Percentiles rank a stretch among this genome's conserved stretches.
Conservation (phyloP, 441 rosid species). For the Gossypium schwendimanii region DNA sequence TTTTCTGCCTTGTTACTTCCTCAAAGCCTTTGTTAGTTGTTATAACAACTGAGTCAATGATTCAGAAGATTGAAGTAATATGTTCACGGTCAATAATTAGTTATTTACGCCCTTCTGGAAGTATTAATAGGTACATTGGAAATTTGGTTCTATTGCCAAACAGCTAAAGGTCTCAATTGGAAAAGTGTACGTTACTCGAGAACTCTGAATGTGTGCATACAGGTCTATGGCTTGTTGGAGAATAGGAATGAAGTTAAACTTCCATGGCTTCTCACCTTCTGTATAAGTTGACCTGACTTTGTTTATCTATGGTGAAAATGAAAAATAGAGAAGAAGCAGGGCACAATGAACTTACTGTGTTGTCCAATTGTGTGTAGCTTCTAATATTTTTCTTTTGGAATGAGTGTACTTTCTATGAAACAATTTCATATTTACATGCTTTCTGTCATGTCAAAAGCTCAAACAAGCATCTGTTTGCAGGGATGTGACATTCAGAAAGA, state of each 20-base stretch:
- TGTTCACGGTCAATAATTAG: neutral
- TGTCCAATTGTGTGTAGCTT: neutral
- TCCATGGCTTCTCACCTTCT: neutral
- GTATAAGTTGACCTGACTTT: neutral
- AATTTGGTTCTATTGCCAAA: neutral
- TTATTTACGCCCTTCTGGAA: neutral
- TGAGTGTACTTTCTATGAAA: neutral
- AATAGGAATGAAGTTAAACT: constrained; percentile 2
- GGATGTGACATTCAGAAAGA: constrained; percentile 79
- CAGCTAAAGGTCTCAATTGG: neutral
- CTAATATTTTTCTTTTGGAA: neutral
- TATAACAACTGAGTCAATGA: neutral
- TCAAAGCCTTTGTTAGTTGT: neutral
- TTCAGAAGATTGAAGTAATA: neutral
- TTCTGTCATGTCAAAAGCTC: constrained; percentile 10
- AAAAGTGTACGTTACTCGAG: neutral
- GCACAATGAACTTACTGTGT: neutral
- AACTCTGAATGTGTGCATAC: neutral
- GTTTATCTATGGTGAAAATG: neutral
- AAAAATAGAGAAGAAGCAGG: neutral
- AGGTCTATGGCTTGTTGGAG: neutral
- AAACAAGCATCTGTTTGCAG: constrained; percentile 29
- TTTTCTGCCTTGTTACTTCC: neutral
- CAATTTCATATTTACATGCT: neutral
- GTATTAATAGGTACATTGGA: neutral